These are phyloP conservation scores for Homolaphlyctis polyrhiza DNA, from an alignment of 371 early-diverging fungal genomes.

Conservation along the genomic window DNA sequence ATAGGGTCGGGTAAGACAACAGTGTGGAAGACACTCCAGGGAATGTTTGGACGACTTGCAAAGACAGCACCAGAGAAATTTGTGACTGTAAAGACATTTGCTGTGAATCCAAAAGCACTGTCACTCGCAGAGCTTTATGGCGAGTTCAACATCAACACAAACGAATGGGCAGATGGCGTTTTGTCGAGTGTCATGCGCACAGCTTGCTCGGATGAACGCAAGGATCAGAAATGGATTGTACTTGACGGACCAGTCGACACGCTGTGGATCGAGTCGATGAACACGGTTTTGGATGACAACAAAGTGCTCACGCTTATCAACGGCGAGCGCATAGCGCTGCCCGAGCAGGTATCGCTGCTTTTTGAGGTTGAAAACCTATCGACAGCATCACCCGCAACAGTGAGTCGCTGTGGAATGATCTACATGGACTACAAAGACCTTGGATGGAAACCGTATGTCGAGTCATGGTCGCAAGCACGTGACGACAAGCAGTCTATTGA, in stretches of 20 bases:
- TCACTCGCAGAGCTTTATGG: slow-evolving; percentile 56
- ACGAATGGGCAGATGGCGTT: slow-evolving; percentile 60
- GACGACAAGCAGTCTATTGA: slow-evolving; percentile 32
- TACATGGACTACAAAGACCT: slow-evolving; percentile 49
- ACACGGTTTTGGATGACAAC: slow-evolving; percentile 59
- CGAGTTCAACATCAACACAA: slow-evolving; percentile 38
- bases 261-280: slow-evolving; percentile 60
- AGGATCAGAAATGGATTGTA: slow-evolving; percentile 53
- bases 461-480: slow-evolving; percentile 37
- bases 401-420: slow-evolving; percentile 57
- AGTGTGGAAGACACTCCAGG: slow-evolving; percentile 43
- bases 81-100: slow-evolving; percentile 29
- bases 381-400: slow-evolving; percentile 54
- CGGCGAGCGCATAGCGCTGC: slow-evolving; percentile 57
- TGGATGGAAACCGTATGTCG: slow-evolving; percentile 42
- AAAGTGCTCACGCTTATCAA: slow-evolving; percentile 50
- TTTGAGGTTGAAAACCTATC: slow-evolving; percentile 52
- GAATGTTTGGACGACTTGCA: slow-evolving; percentile 26
- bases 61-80: slow-evolving; percentile 32
- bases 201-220: slow-evolving; percentile 44
- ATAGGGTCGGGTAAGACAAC: slow-evolving; percentile 49
- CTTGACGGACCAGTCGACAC: slow-evolving; percentile 59
- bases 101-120: slow-evolving; percentile 51
- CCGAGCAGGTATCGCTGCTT: slow-evolving; percentile 47
- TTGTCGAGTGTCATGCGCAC: slow-evolving; percentile 45